Percentiles rank a stretch among this genome's conserved stretches.
Evolutionary conservation across 208 protist genomes (phyloP).

Genomic region (Crithidia expoeki): DNA sequence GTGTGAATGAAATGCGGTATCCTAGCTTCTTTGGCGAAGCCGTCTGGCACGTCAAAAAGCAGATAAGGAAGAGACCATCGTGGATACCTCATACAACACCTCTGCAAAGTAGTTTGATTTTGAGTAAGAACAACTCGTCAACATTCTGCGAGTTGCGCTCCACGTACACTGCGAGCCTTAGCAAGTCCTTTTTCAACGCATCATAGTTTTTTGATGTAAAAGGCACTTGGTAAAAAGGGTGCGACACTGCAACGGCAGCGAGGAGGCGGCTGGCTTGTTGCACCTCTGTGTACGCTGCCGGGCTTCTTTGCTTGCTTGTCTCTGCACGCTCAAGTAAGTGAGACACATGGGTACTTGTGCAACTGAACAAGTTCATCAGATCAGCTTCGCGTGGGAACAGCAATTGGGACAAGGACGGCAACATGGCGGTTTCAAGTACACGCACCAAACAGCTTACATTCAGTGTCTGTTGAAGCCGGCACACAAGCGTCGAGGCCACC

Average conservation of each 20-base stretch:
- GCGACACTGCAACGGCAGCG: constrained; percentile 12
- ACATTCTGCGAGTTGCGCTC: background rate
- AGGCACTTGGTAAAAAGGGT: constrained; percentile 9
- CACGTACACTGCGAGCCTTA: constrained; percentile 8
- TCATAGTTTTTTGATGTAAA: background rate
- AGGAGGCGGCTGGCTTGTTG: constrained; percentile 12
- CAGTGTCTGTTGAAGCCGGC: background rate
- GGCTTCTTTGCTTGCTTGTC: background rate
- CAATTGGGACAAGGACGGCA: background rate
- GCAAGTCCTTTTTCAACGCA: background rate
- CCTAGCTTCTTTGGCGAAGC: no score
- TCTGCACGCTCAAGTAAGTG: background rate
- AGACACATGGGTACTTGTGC: background rate
- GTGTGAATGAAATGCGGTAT: background rate
- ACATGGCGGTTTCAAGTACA: constrained; percentile 5
- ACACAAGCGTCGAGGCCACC: constrained; percentile 9
- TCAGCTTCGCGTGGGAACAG: constrained; percentile 18
- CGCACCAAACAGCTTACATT: constrained; percentile 15
- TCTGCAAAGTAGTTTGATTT: constrained; percentile 20
- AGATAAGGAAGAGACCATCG: no score
- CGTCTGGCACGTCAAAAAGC: no score
- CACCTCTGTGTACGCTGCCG: background rate
- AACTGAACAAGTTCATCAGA: constrained; percentile 7
- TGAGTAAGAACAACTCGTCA: constrained; percentile 11
- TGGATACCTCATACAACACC: constrained; percentile 1